A percentile compares a stretch with the other conserved stretches of the same genome.
Conservation (phyloP, 1,139 yeast genomes). For the Trichomonascaceae sp. region DNA sequence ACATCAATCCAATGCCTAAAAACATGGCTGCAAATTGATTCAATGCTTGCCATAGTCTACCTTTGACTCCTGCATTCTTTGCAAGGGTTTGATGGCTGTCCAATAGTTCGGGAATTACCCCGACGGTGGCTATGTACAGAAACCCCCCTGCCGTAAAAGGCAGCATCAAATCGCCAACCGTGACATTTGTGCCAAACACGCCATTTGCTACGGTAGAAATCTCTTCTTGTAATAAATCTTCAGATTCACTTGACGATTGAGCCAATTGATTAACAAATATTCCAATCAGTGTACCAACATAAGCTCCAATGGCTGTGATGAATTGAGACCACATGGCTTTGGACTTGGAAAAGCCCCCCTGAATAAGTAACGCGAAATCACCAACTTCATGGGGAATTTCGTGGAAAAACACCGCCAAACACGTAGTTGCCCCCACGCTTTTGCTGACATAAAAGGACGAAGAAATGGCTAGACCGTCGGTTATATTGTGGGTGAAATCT, state of each 20-base stretch:
- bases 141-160: constrained; percentile 73
- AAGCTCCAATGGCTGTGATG: constrained; percentile 56
- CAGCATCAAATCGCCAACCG: constrained; percentile 46
- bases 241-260: constrained; percentile 4
- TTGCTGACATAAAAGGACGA: constrained; percentile 56
- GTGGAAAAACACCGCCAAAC: constrained; percentile 61
- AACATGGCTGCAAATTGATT: constrained; percentile 41
- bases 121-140: constrained; percentile 58
- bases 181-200: constrained; percentile 45
- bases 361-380: constrained; percentile 60
- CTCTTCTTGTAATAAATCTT: not conserved
- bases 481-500: constrained; percentile 61
- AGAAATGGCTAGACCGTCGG: constrained; percentile 65
- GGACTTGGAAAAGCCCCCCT: constrained; percentile 56
- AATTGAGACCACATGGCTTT: constrained; percentile 60
- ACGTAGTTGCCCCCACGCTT: constrained; percentile 55
- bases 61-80: constrained; percentile 19
- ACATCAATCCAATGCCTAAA: constrained; percentile 48
- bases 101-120: constrained; percentile 58
- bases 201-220: constrained; percentile 27
- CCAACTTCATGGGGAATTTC: constrained; percentile 75
- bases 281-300: constrained; percentile 56
- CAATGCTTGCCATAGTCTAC: constrained; percentile 34
- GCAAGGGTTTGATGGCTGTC: constrained; percentile 37
- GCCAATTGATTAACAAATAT: constrained; percentile 43